Base-by-base conservation (phyloP, 495 filamentous ascomycete species). In the Annulohypoxylon maeteangense region DNA sequence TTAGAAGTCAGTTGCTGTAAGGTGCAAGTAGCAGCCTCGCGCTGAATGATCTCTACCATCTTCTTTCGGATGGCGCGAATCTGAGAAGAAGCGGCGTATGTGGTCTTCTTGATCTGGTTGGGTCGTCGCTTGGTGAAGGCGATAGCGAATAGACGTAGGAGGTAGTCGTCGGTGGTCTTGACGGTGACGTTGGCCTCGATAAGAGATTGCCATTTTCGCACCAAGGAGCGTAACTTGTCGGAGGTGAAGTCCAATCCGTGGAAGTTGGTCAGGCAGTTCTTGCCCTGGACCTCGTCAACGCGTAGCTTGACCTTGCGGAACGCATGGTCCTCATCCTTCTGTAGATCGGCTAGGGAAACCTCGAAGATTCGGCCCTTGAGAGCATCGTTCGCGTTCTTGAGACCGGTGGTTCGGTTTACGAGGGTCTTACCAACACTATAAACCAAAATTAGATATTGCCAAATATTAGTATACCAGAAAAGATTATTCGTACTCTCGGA, bases 191-290 rank as follows among this genome's bases (percentile, higher is more conserved):
- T 99, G 87, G 95, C 95, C 89, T 99, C 95, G 76, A 99, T 99
- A 76, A 99, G 87, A 50, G 93, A 90, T 86, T 99, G 95, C 95
- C 95, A 99, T 85, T 99, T 99, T 85, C 95, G 94, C 74, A 99
- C 95, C 66, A 99, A 90, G 60, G 95, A 99, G 76, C 95, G 92
- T 73, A 99, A 89, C 89, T 98, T 98, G 90, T 99, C 95, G 75
- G 96, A 98, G 75, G 95, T 99, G 90, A 99, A 98, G 87, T 99
- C 95, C 81, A 99, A 89, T 75, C 95, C 95, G 87, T 99, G 95
- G 91, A 99, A 99, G 89, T 98, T 98, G 86, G 95, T 99, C 76
- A 99, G 87, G 85, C 95, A 99, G 90, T 97, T 99, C 89, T 97
- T 98, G 86, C 95, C 95, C 84, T 99, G 95, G 66, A 99, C 90